Conservation (phyloP, 257 asterid species). For the Linderniella brevidens region DNA sequence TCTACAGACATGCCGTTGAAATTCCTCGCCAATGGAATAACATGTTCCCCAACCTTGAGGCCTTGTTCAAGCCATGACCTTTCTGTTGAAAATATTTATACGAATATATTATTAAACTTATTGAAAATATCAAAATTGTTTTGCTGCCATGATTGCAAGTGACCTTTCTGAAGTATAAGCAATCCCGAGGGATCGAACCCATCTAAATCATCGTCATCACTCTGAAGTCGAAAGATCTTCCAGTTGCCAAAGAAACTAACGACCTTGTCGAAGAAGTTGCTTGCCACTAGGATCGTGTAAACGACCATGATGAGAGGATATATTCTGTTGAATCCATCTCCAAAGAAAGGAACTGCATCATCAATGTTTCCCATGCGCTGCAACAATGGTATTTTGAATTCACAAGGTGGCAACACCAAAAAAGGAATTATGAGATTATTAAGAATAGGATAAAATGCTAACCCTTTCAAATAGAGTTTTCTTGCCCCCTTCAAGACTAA, state of each 20-base stretch:
- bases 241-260: conserved; percentile 86
- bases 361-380: conserved; percentile 98
- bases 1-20: conserved; percentile 47
- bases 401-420: neutral
- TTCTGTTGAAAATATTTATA: conserved; percentile 27
- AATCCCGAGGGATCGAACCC: conserved; percentile 97
- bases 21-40: conserved; percentile 90
- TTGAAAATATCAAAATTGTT: conserved; percentile 1
- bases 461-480: conserved; percentile 84
- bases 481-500: conserved; percentile 56
- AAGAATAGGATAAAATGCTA: conserved; percentile 15
- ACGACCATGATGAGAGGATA: conserved; percentile 98
- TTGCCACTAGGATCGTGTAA: conserved; percentile 77
- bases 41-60: conserved; percentile 83
- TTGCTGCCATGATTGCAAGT: neutral
- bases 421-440: neutral
- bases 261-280: conserved; percentile 83
- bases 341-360: conserved; percentile 86
- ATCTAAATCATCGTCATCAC: conserved; percentile 73
- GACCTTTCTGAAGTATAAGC: conserved; percentile 88
- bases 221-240: conserved; percentile 62
- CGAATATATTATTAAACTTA: neutral
- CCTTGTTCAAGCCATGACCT: conserved; percentile 92
- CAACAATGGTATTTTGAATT: conserved; percentile 6
- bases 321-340: conserved; percentile 77